Conservation (phyloP, 805 yeast species). For the Komagataella phaffii region DNA sequence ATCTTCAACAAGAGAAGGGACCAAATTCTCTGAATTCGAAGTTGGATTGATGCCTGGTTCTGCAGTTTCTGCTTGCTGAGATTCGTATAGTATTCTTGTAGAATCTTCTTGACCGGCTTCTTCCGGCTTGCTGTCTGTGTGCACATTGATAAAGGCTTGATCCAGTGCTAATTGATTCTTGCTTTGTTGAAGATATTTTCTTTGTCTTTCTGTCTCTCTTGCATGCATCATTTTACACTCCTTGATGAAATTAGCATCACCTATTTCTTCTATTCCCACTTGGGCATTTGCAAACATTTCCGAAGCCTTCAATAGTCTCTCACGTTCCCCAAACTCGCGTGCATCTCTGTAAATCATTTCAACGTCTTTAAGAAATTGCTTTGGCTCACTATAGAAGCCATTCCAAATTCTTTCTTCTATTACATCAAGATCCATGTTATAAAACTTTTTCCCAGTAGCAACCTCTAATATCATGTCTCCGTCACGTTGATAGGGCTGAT, state of each 20-base stretch:
- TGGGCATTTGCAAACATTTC: constrained; percentile 96
- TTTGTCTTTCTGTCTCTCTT: constrained; percentile 48
- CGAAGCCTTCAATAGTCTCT: constrained; percentile 65
- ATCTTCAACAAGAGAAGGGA: neutral
- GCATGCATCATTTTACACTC: constrained; percentile 65
- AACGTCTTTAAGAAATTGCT: constrained; percentile 75
- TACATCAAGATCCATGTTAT: constrained; percentile 87
- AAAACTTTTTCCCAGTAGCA: constrained; percentile 55
- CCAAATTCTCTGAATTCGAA: neutral
- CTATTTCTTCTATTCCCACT: constrained; percentile 86
- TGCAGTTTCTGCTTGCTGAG: neutral
- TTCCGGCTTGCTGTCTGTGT: neutral
- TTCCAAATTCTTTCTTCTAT: constrained; percentile 95
- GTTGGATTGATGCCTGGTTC: neutral
- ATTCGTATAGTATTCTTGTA: neutral
- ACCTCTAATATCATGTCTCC: constrained; percentile 75
- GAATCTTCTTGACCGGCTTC: neutral
- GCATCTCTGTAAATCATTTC: constrained; percentile 78
- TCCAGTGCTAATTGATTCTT: constrained; percentile 13
- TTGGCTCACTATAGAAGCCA: constrained; percentile 88
- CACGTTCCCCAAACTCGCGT: constrained; percentile 65
- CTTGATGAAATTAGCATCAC: constrained; percentile 43
- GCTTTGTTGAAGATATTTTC: constrained; percentile 25
- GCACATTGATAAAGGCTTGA: constrained; percentile 5
- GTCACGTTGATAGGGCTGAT: constrained; percentile 33